phyloP scores from a whole-genome alignment of 139 green algal genomes.

The Pleodorina starrii region DNA sequence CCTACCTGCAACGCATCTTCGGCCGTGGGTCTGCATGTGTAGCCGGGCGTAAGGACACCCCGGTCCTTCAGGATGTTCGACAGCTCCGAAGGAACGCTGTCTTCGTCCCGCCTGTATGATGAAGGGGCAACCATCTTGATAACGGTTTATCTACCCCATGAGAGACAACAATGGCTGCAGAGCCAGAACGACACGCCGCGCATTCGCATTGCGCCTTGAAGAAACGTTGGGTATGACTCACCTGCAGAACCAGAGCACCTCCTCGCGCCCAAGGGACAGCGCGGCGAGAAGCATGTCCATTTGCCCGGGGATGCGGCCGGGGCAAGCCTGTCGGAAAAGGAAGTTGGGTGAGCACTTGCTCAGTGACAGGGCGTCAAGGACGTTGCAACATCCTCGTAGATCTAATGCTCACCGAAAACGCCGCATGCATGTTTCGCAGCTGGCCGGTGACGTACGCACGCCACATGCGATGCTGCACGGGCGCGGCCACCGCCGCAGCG shows the following conservation, averaged over 20 bases:
- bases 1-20: not conserved
- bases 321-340: not conserved
- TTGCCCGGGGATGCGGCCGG: not conserved
- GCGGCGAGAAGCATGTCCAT: conserved; percentile 43
- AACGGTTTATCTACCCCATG: too few relatives aligned
- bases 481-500: not conserved
- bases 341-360: not conserved
- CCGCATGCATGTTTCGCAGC: conserved; percentile 12
- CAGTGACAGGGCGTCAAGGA: not conserved
- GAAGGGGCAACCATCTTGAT: too few relatives aligned
- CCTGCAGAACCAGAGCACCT: conserved; percentile 46
- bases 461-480: conserved; percentile 48
- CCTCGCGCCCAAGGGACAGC: conserved; percentile 27
- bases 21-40: not conserved
- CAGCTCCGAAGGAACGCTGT: not conserved
- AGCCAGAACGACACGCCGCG: too few relatives aligned
- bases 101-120: not conserved
- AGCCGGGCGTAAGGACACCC: not conserved
- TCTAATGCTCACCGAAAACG: not conserved
- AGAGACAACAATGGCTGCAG: too few relatives aligned
- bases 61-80: not conserved
- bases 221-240: not conserved
- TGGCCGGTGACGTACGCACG: conserved; percentile 11
- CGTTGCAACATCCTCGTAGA: not conserved
- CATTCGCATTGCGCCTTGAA: too few relatives aligned